phyloP scores from a whole-genome alignment of 2,329 filamentous ascomycete species.

The Colletotrichum magnum region DNA sequence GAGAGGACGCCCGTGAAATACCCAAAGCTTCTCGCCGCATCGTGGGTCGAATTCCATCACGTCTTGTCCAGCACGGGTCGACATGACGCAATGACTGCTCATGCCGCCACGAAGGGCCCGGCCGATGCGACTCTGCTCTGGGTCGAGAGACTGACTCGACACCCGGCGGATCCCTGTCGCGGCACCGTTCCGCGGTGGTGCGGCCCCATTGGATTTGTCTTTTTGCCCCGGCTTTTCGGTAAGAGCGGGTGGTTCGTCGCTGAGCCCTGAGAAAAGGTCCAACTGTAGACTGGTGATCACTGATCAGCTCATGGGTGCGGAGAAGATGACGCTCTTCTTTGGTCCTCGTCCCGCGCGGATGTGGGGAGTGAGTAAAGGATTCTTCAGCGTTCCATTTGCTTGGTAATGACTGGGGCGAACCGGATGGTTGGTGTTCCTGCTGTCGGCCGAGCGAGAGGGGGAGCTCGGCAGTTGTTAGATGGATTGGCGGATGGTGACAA shows the following conservation, averaged over 20 bases:
- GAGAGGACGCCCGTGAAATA: neutral
- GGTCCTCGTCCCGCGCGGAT: no score
- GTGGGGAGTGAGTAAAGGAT: conserved; percentile 7
- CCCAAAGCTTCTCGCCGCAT: neutral
- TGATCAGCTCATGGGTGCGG: conserved; percentile 18
- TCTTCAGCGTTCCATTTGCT: neutral
- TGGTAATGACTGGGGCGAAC: no score
- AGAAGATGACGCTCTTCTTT: conserved; percentile 13
- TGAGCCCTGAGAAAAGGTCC: neutral
- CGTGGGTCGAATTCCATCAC: conserved; percentile 5
- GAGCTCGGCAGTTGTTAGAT: no score
- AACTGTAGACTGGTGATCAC: neutral
- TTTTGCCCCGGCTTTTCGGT: conserved; percentile 7
- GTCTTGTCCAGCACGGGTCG: conserved; percentile 6
- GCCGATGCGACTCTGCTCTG: conserved; percentile 18
- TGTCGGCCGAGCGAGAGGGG: no score
- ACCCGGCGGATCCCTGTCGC: conserved; percentile 5
- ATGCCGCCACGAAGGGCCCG: conserved; percentile 26
- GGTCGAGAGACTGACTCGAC: conserved; percentile 19
- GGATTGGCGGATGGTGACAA: neutral
- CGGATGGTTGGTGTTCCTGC: no score
- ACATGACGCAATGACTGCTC: conserved; percentile 34
- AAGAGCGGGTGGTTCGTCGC: neutral
- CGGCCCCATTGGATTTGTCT: conserved; percentile 2
- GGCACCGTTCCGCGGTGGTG: conserved; percentile 3